Evolutionary conservation across 2,329 filamentous ascomycete species (phyloP), one percentile per base, ranked within the genome.

Genomic region (Atkinsonella texensis): DNA sequence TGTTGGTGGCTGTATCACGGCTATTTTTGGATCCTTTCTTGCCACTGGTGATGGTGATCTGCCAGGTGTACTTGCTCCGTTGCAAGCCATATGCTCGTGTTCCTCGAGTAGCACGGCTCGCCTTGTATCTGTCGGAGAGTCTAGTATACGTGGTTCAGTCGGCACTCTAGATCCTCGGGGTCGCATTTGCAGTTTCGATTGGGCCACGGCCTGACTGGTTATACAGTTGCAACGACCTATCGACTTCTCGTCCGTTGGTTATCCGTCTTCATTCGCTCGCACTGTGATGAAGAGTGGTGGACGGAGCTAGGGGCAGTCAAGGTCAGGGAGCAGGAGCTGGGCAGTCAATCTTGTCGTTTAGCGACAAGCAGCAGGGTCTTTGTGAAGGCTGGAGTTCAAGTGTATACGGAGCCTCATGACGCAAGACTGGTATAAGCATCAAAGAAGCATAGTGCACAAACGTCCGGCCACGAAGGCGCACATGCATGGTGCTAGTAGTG

Each of bases 11-110:
- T 0, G 74, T 79, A 85, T 81, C 82, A 85, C 1, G 75, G 71
- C 69, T 84, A 74, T 64, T 85, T 85, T 58, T 85, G 83, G 31
- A 81, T 74, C n/a, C 66, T 83, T 23, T 81, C 59, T 80, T 71
- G 53, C 60, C 59, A 56, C 82, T 84, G 65, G 83, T 73, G 63
- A 85, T 73, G n/a, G n/a, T n/a, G n/a, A 52, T 62, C 59, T 23
- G 2, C 5, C 20, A 23, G 20, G 20, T 23, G 20, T 23, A 23
- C 20, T 23, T n/a, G n/a, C n/a, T n/a, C n/a, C n/a, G 20, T 23
- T 23, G 20, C 20, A 23, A 23, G 20, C 20, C 20, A 23, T 23
- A 23, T 23, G 20, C 58, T 84, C 4, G 76, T 76, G 65, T 84
- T 85, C 13, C 77, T 70, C 52, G 73, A 70, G 49, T 78, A 79